A percentile compares a stretch with the other conserved stretches of the same genome.
Evolutionary conservation across 495 filamentous ascomycete species (phyloP).

Genomic region (Neurospora pannonica): DNA sequence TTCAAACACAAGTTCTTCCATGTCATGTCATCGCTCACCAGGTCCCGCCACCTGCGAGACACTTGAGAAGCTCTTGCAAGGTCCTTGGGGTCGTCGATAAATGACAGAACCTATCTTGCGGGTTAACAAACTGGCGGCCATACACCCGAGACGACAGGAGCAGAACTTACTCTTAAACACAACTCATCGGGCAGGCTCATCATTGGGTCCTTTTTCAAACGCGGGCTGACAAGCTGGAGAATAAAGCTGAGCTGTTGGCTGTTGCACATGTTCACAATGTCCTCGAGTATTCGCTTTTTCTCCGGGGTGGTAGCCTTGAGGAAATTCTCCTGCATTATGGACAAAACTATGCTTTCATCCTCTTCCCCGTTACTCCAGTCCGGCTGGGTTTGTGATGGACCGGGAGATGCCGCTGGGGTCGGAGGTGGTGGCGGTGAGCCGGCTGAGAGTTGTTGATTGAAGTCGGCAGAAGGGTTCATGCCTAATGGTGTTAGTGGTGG

Average conservation of each 20-base stretch:
- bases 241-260: slow-evolving; percentile 93
- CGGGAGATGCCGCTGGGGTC: slow-evolving; percentile 47
- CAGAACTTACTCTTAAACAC: slow-evolving; percentile 63
- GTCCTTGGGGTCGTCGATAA: slow-evolving; percentile 89
- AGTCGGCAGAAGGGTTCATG: slow-evolving; percentile 43
- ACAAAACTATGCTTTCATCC: slow-evolving; percentile 43
- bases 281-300: slow-evolving; percentile 58
- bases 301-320: slow-evolving; percentile 40
- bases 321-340: slow-evolving; percentile 42
- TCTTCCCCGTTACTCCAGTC: slow-evolving; percentile 45
- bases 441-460: slow-evolving; percentile 38
- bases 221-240: slow-evolving; percentile 80
- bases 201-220: slow-evolving; percentile 94
- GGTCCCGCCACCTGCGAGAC: slow-evolving; percentile 82
- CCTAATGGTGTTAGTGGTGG: slow-evolving; percentile 50
- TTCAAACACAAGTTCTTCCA: slow-evolving; percentile 96
- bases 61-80: slow-evolving; percentile 89
- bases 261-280: slow-evolving; percentile 83
- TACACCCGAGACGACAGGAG: neutral
- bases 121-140: neutral
- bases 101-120: slow-evolving; percentile 64
- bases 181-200: slow-evolving; percentile 81
- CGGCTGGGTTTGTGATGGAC: slow-evolving; percentile 40
- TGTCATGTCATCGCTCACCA: slow-evolving; percentile 90
- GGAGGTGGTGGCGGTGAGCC: slow-evolving; percentile 48